Percentiles rank a stretch among this genome's conserved stretches.
These are phyloP conservation scores for Davidsoniella eucalypti DNA, from an alignment of 2,329 filamentous ascomycete species.

Conservation along the genomic window DNA sequence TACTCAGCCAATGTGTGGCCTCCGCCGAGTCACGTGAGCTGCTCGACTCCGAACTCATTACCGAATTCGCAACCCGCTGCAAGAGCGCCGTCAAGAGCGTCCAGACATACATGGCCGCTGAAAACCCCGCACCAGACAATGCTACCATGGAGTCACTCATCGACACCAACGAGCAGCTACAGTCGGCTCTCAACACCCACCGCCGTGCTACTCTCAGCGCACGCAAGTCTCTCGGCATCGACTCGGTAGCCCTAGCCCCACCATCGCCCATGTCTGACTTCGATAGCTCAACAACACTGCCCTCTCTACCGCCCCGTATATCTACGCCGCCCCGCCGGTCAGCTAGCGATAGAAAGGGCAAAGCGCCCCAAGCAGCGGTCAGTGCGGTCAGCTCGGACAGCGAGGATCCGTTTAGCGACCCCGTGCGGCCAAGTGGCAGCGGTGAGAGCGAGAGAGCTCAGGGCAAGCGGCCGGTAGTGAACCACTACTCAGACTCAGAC, in stretches of 20 bases:
- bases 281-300: not conserved
- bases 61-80: slow-evolving; percentile 81
- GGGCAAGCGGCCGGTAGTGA: no score
- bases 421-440: slow-evolving; percentile 14
- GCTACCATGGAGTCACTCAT: slow-evolving; percentile 88
- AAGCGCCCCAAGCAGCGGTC: slow-evolving; percentile 14
- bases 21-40: slow-evolving; percentile 66
- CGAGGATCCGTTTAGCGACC: slow-evolving; percentile 23
- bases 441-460: slow-evolving; percentile 13
- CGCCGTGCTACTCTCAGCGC: slow-evolving; percentile 60
- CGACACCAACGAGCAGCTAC: slow-evolving; percentile 84
- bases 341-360: slow-evolving; percentile 9
- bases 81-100: slow-evolving; percentile 64
- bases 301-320: slow-evolving; percentile 16
- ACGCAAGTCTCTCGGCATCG: slow-evolving; percentile 35
- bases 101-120: slow-evolving; percentile 68
- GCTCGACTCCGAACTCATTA: slow-evolving; percentile 69
- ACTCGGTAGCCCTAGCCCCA: slow-evolving; percentile 16
- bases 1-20: slow-evolving; percentile 82
- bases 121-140: slow-evolving; percentile 70
- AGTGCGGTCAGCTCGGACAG: slow-evolving; percentile 17
- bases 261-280: slow-evolving; percentile 17
- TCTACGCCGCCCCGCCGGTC: slow-evolving; percentile 17
- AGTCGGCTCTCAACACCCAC: slow-evolving; percentile 66
- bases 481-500: slow-evolving; percentile 15